Base-by-base conservation (phyloP, 192 early-diverging fungal genomes). In the Phycomyces blakesleeanus region DNA sequence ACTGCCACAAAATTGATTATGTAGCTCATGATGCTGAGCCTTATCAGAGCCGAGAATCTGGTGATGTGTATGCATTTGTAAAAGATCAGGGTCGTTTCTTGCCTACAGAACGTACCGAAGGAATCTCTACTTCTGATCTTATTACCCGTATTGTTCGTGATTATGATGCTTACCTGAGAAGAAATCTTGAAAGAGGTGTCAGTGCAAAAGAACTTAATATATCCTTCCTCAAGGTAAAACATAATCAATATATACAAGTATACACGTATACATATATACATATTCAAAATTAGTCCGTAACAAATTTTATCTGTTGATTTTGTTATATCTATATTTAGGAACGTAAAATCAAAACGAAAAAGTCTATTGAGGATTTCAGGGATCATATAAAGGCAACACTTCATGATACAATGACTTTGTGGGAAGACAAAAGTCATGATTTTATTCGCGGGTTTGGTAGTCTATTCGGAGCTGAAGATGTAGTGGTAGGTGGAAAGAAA, bases 111-210 rank as follows among this genome's bases (percentile, higher is more conserved):
- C 83, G 91, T 55, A 91, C 91, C n/a, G 91, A 90, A 39, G 89
- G 89, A 47, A 78, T 91, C 0, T 89, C 88, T 15, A 93, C 91
- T 0, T 90, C 88, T 0, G 91, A 93, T 57, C 66, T 93, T 29
- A 93, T 93, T 59, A 93, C 89, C 3, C 84, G 91, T 12, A 93
- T 93, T 65, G 87, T 93, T 16, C 81, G 85, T 53, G 89, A 93
- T 65, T 93, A 93, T 69, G 91, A 93, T 76, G 74, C 85, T 66
- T 93, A 91, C 63, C 69, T 93, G 57, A 76, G 88, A 65, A 81
- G 91, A 51, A 93, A 93, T 69, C 76, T 93, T n/a, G 89, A 91
- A 71, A 80, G 91, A 52, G 91, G 91, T 7, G 84, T 93, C 38
- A 85, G 82, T 47, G 83, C 87, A 51, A 91, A 87, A 72, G 91